Evolutionary conservation across 1,284 basidiomycete genomes (phyloP).

Genomic region (Uromyces viciae-fabae): DNA sequence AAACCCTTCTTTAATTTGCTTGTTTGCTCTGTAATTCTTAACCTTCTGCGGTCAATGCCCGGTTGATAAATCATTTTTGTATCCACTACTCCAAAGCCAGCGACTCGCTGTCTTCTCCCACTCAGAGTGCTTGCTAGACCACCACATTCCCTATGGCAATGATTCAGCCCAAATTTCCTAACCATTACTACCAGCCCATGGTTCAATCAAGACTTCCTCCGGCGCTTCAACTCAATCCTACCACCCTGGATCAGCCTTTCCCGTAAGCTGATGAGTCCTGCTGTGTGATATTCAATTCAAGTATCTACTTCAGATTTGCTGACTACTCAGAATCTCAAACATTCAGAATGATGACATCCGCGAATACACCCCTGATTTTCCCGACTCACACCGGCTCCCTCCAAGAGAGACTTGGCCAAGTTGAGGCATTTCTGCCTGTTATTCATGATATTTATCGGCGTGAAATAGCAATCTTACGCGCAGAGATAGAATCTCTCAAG

Average conservation of each 20-base stretch:
- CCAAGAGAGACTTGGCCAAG: not conserved
- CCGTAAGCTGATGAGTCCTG: not conserved
- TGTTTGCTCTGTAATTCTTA: too few species aligned
- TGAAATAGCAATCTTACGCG: not conserved
- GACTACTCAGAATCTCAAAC: not conserved
- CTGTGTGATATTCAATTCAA: not conserved
- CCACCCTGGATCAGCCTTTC: not conserved
- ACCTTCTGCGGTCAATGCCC: too few species aligned
- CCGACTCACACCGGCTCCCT: not conserved
- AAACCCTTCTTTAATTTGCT: too few species aligned
- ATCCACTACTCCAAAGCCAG: too few species aligned
- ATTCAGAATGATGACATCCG: not conserved
- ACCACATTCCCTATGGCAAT: not conserved
- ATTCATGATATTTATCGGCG: conserved; percentile 13
- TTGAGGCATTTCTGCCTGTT: not conserved
- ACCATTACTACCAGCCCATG: not conserved
- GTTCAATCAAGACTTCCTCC: conserved; percentile 5
- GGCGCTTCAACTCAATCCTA: not conserved
- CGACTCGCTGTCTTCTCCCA: too few species aligned
- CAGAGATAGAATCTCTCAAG: conserved; percentile 12
- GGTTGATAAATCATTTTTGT: too few species aligned
- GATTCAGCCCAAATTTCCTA: not conserved
- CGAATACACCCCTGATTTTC: not conserved
- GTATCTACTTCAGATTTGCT: not conserved
- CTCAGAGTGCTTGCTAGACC: too few species aligned